Conservation (phyloP, 768 basidiomycete species). For the Russula dissimulans region DNA sequence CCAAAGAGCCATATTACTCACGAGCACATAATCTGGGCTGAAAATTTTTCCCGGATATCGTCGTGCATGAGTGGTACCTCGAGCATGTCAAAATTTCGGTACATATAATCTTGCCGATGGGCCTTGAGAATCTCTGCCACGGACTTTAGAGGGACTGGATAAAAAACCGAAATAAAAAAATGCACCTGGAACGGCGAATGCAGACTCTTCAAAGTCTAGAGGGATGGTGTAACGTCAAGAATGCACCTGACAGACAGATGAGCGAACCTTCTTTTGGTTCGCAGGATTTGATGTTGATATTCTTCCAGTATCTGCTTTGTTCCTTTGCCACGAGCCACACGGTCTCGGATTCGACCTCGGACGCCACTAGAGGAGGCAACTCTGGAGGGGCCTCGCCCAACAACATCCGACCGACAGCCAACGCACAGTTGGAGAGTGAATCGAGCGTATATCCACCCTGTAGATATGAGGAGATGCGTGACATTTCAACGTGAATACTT, state of each 20-base stretch:
- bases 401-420: conserved; percentile 82
- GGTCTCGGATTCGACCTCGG: conserved; percentile 78
- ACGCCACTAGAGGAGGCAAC: conserved; percentile 62
- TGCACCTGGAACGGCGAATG: conserved; percentile 61
- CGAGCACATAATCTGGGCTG: conserved; percentile 85
- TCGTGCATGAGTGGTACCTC: conserved; percentile 65
- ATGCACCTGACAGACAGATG: neutral
- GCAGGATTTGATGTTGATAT: conserved; percentile 68
- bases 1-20: conserved; percentile 33
- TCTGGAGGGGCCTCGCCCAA: conserved; percentile 81
- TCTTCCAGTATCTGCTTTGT: conserved; percentile 90
- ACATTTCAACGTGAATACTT: conserved; percentile 11
- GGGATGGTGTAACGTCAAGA: neutral
- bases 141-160: neutral
- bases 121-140: conserved; percentile 72
- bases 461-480: neutral
- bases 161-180: neutral
- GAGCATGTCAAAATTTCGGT: conserved; percentile 66
- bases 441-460: conserved; percentile 95
- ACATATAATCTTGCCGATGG: conserved; percentile 80
- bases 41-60: conserved; percentile 63
- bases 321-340: conserved; percentile 80
- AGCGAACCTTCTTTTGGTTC: conserved; percentile 69
- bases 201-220: conserved; percentile 51
- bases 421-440: conserved; percentile 76